phyloP scores from a whole-genome alignment of 345 rosid species.

The Syzygium aromaticum region DNA sequence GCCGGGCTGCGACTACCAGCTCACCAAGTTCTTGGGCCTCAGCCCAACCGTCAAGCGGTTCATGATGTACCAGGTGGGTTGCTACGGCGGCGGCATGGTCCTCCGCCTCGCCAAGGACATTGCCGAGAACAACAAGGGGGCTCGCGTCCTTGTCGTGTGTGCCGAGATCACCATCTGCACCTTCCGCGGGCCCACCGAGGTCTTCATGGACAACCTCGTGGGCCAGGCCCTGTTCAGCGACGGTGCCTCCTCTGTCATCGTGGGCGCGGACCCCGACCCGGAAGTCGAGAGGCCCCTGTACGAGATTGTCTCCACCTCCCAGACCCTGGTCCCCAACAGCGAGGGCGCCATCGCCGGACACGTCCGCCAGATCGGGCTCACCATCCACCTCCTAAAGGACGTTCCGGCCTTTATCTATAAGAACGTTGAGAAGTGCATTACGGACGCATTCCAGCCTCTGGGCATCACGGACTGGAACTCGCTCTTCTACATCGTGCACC shows the following conservation, averaged over 20 bases:
- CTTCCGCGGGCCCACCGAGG: conserved; percentile 40
- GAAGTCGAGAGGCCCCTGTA: conserved; percentile 27
- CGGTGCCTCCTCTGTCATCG: conserved; percentile 34
- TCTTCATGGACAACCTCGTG: conserved; percentile 31
- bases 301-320: conserved; percentile 31
- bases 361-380: conserved; percentile 37
- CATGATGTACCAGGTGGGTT: conserved; percentile 58
- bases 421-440: conserved; percentile 24
- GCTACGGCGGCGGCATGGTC: conserved; percentile 38
- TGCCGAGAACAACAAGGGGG: conserved; percentile 45
- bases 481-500: conserved; percentile 39
- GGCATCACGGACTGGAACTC: conserved; percentile 53
- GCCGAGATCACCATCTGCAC: conserved; percentile 23
- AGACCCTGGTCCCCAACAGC: conserved; percentile 33
- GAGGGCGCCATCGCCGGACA: conserved; percentile 48
- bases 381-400: conserved; percentile 33
- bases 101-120: conserved; percentile 48
- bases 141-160: conserved; percentile 43
- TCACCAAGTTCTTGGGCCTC: conserved; percentile 47
- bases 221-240: conserved; percentile 47
- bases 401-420: conserved; percentile 31
- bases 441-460: conserved; percentile 30
- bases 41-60: conserved; percentile 39
- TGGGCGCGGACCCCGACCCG: conserved; percentile 28
- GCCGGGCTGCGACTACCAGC: conserved; percentile 57